A percentile compares a stretch with the other conserved stretches of the same genome.
These are phyloP conservation scores for Coemansia sp. DNA, from an alignment of 192 early-diverging fungal species.

Conservation along the genomic window DNA sequence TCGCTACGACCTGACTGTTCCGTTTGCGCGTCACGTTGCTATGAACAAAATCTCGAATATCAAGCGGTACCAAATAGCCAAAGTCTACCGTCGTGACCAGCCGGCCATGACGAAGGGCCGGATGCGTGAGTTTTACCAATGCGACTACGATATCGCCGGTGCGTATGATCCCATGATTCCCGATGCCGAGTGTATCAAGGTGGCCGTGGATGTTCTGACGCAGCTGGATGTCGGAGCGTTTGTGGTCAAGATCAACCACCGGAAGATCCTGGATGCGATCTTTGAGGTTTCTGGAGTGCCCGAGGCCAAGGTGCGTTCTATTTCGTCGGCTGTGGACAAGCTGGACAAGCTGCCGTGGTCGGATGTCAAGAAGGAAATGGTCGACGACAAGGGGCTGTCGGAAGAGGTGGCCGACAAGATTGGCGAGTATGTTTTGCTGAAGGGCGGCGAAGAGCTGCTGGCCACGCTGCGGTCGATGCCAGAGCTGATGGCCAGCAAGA, in stretches of 20 bases:
- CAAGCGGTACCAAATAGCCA: slow-evolving; percentile 97
- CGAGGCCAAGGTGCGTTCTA: slow-evolving; percentile 79
- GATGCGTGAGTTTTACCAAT: slow-evolving; percentile 99
- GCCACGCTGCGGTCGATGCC: slow-evolving; percentile 69
- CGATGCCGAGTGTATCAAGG: slow-evolving; percentile 85
- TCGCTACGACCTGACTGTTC: slow-evolving; percentile 97
- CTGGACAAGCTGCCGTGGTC: slow-evolving; percentile 96
- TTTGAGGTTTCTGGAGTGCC: slow-evolving; percentile 97
- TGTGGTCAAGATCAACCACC: slow-evolving; percentile 94
- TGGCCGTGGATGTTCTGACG: slow-evolving; percentile 81
- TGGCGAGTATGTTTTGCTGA: slow-evolving; percentile 86
- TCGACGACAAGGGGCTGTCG: slow-evolving; percentile 85
- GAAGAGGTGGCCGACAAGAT: slow-evolving; percentile 84
- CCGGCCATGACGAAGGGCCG: slow-evolving; percentile 97
- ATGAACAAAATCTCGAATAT: slow-evolving; percentile 87
- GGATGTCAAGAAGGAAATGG: slow-evolving; percentile 94
- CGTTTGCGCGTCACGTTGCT: slow-evolving; percentile 94
- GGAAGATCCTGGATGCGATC: slow-evolving; percentile 96
- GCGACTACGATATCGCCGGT: slow-evolving; percentile 98
- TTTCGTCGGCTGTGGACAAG: slow-evolving; percentile 98
- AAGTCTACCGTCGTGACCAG: slow-evolving; percentile 97
- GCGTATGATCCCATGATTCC: slow-evolving; percentile 95
- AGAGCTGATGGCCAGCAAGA: slow-evolving; percentile 64
- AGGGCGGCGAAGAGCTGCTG: slow-evolving; percentile 77
- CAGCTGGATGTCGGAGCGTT: slow-evolving; percentile 85